These are phyloP conservation scores for Herpetomonas samuelpessoai DNA, from an alignment of 208 protist species.

Conservation along the genomic window DNA sequence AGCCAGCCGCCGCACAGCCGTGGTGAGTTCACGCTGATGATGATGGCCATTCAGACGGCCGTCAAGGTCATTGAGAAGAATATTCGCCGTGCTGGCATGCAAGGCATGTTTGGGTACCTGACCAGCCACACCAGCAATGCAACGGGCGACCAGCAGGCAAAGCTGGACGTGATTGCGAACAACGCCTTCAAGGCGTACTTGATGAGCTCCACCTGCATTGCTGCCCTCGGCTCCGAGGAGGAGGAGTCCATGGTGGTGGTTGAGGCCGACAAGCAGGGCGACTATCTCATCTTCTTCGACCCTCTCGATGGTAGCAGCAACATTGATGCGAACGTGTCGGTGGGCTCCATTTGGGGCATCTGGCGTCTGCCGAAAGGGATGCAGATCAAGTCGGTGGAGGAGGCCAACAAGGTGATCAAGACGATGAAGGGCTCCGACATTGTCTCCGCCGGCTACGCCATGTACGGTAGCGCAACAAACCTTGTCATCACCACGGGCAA, in stretches of 20 bases:
- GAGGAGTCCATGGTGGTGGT: slow-evolving; percentile 77
- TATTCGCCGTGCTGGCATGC: slow-evolving; percentile 81
- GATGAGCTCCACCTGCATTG: slow-evolving; percentile 68
- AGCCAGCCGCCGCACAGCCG: slow-evolving; percentile 73
- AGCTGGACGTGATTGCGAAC: slow-evolving; percentile 88
- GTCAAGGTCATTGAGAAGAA: slow-evolving; percentile 88
- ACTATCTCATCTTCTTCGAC: slow-evolving; percentile 95
- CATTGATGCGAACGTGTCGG: slow-evolving; percentile 96
- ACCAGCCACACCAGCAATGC: slow-evolving; percentile 46
- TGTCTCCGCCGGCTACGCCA: slow-evolving; percentile 91
- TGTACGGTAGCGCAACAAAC: slow-evolving; percentile 95
- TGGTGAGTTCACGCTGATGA: slow-evolving; percentile 86
- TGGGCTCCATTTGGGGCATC: slow-evolving; percentile 94
- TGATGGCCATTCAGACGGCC: slow-evolving; percentile 89
- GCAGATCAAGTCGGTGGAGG: slow-evolving; percentile 73
- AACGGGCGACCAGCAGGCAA: slow-evolving; percentile 82
- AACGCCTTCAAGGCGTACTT: slow-evolving; percentile 86
- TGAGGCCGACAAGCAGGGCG: slow-evolving; percentile 53
- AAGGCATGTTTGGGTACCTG: slow-evolving; percentile 81
- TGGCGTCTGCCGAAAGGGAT: slow-evolving; percentile 75
- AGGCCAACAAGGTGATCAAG: slow-evolving; percentile 70
- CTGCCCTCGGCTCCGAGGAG: slow-evolving; percentile 80
- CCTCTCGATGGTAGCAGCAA: slow-evolving; percentile 96
- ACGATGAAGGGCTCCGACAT: slow-evolving; percentile 65
- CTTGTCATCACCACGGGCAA: slow-evolving; percentile 92